A percentile compares a stretch with the other conserved stretches of the same genome.
Conservation (phyloP, 2,329 filamentous ascomycete species). For the Aureobasidium sp. region DNA sequence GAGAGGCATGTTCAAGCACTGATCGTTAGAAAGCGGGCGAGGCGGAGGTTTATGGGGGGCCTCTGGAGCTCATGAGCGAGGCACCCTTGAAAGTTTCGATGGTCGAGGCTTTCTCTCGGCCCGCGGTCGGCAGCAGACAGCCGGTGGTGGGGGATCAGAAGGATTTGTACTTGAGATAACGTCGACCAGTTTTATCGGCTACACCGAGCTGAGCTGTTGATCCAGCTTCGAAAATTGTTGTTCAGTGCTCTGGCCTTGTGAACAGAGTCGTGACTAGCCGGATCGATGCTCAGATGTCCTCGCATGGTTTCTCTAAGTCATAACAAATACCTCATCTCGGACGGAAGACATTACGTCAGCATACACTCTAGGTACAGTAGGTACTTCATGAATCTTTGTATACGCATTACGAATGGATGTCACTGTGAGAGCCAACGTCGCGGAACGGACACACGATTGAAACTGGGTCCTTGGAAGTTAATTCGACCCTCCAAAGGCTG, state of each 20-base stretch:
- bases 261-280: background rate
- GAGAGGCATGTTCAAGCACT: background rate
- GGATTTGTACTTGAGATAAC: background rate
- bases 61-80: background rate
- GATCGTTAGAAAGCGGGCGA: background rate
- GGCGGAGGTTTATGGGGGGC: background rate
- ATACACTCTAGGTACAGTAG: background rate
- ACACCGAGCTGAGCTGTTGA: background rate
- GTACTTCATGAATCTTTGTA: background rate
- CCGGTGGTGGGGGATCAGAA: background rate
- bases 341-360: background rate
- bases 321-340: background rate
- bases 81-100: background rate
- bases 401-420: background rate
- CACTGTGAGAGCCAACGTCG: background rate
- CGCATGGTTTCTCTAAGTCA: background rate
- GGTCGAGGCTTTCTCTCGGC: conserved; percentile 3
- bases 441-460: background rate
- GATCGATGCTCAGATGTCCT: background rate
- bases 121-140: background rate
- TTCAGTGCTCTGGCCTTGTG: background rate
- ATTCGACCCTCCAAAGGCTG: background rate
- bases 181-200: background rate
- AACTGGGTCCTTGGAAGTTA: background rate
- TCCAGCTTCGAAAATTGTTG: background rate